A percentile compares a stretch with the other conserved stretches of the same genome.
These are phyloP conservation scores for Melastoma candidum DNA, from an alignment of 441 rosid species.

Conservation along the genomic window DNA sequence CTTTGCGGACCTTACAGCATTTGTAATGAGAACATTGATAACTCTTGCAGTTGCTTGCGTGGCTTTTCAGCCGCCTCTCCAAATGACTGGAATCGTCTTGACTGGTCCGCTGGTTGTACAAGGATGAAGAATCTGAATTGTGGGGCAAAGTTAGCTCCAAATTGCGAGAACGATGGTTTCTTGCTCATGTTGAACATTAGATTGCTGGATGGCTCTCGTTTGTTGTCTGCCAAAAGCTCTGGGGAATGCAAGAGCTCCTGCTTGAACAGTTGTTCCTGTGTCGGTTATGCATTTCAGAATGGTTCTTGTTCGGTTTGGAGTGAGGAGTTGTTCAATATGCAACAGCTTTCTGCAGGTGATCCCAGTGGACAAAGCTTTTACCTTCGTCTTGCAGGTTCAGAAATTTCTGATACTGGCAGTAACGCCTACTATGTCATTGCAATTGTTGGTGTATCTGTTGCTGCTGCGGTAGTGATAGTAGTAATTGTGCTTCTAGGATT, in stretches of 20 bases:
- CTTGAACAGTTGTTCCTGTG: slow-evolving; percentile 42
- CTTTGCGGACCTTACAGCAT: slow-evolving; percentile 52
- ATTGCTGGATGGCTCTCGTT: slow-evolving; percentile 18
- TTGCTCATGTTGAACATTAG: slow-evolving; percentile 8
- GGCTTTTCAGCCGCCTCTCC: slow-evolving; percentile 33
- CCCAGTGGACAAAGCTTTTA: slow-evolving; percentile 26
- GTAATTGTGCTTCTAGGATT: slow-evolving; percentile 21
- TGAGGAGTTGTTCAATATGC: slow-evolving; percentile 34
- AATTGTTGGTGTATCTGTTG: slow-evolving; percentile 30
- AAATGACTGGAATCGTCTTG: slow-evolving; percentile 36
- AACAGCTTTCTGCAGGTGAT: slow-evolving; percentile 24
- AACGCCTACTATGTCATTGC: slow-evolving; percentile 17
- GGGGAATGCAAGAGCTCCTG: slow-evolving; percentile 36
- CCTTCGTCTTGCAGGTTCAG: slow-evolving; percentile 54
- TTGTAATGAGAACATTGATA: slow-evolving; percentile 28
- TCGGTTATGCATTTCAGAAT: slow-evolving; percentile 41
- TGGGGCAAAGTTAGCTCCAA: slow-evolving; percentile 14
- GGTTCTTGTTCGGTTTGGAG: slow-evolving; percentile 39
- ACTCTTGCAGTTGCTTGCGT: slow-evolving; percentile 41
- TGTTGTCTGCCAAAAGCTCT: slow-evolving; percentile 7
- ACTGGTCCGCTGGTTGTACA: slow-evolving; percentile 45
- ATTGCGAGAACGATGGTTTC: slow-evolving; percentile 28
- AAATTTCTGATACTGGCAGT: slow-evolving; percentile 21
- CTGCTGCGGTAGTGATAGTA: slow-evolving; percentile 15
- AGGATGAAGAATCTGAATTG: slow-evolving; percentile 39